A percentile compares a stretch with the other conserved stretches of the same genome.
These are phyloP conservation scores for Pyrrhoderma noxium DNA, from an alignment of 1,284 basidiomycete species.

Conservation along the genomic window DNA sequence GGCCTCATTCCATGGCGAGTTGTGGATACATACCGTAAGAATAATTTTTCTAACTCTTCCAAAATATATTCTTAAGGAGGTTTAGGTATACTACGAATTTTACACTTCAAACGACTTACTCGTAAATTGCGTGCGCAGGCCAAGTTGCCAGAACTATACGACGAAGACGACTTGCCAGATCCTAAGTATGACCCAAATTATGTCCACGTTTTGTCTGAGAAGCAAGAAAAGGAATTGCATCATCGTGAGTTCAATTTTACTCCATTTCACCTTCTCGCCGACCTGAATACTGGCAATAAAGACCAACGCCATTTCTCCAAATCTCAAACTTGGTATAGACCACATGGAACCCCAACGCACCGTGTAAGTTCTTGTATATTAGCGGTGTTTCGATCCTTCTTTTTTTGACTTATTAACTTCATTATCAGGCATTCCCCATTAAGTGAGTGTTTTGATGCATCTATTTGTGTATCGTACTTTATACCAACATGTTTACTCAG, in stretches of 20 bases:
- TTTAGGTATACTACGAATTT: slow-evolving; percentile 66
- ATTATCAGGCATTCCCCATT: slow-evolving; percentile 70
- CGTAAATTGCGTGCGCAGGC: slow-evolving; percentile 48
- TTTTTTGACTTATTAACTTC: neutral
- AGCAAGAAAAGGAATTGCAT: slow-evolving; percentile 61
- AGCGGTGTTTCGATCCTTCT: neutral
- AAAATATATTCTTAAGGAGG: slow-evolving; percentile 1
- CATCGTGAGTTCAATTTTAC: slow-evolving; percentile 43
- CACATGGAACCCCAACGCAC: slow-evolving; percentile 83
- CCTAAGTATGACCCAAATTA: slow-evolving; percentile 68
- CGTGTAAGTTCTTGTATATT: slow-evolving; percentile 35
- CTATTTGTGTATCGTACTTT: slow-evolving; percentile 9
- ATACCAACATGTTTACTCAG: slow-evolving; percentile 28
- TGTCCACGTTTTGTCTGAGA: slow-evolving; percentile 66
- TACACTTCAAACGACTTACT: slow-evolving; percentile 59
- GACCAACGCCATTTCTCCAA: slow-evolving; percentile 63
- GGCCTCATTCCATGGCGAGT: slow-evolving; percentile 69
- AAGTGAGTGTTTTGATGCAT: slow-evolving; percentile 34
- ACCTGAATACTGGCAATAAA: slow-evolving; percentile 26
- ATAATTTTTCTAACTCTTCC: neutral
- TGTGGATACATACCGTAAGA: slow-evolving; percentile 72
- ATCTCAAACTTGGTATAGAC: slow-evolving; percentile 80
- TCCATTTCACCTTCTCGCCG: neutral
- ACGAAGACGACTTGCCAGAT: slow-evolving; percentile 74
- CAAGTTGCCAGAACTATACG: slow-evolving; percentile 60